phyloP scores from a whole-genome alignment of 1,284 basidiomycete genomes.

The Ustilago xerochloae region DNA sequence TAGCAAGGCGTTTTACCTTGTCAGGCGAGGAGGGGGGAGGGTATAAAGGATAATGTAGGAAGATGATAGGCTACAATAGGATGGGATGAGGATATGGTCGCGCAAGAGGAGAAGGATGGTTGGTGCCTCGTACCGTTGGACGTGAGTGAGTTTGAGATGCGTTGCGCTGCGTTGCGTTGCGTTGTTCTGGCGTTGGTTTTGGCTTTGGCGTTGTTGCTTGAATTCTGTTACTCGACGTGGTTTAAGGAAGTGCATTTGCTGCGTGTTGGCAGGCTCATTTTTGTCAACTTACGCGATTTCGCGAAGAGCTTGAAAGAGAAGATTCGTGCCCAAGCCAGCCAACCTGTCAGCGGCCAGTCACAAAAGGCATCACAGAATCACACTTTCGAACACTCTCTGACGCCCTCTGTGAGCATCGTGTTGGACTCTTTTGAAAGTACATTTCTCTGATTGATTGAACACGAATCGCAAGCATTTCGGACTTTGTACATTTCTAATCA shows the following conservation, averaged over 20 bases:
- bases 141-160: not conserved
- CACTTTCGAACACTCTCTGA: not conserved
- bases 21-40: not conserved
- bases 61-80: not conserved
- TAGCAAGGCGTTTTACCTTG: not conserved
- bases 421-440: too few relatives aligned
- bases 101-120: not conserved
- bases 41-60: not conserved
- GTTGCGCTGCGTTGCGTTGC: not conserved
- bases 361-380: too few relatives aligned
- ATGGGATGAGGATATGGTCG: not conserved
- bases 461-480: too few relatives aligned
- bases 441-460: too few relatives aligned
- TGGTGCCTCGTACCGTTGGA: not conserved
- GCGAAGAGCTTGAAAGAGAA: not conserved
- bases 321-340: slow-evolving; percentile 3
- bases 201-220: too few relatives aligned
- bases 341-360: too few relatives aligned
- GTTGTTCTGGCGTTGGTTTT: not conserved
- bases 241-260: not conserved
- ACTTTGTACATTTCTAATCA: too few relatives aligned
- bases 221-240: slow-evolving; percentile 1
- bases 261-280: slow-evolving; percentile 12
- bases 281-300: slow-evolving; percentile 6
- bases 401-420: too few relatives aligned